These are phyloP conservation scores for Citrus cavaleriei DNA, from an alignment of 345 rosid species.

Conservation along the genomic window DNA sequence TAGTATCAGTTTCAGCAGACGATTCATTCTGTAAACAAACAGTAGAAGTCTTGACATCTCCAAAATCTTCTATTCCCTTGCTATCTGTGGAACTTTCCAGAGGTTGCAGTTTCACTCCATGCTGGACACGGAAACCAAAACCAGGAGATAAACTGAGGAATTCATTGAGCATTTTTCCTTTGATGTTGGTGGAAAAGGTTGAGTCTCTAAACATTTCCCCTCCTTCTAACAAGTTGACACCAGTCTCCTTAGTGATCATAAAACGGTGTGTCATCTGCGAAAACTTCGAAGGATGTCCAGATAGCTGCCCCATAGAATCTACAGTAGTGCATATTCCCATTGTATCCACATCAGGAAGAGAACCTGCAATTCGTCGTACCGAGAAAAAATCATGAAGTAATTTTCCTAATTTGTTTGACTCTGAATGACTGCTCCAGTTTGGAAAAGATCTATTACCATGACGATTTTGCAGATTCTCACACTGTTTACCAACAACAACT, in stretches of 20 bases:
- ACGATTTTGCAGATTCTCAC: slow-evolving; percentile 14
- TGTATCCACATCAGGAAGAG: slow-evolving; percentile 33
- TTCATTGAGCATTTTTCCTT: slow-evolving; percentile 40
- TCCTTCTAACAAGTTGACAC: slow-evolving; percentile 33
- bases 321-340: slow-evolving; percentile 46
- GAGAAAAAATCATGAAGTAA: slow-evolving; percentile 20
- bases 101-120: slow-evolving; percentile 50
- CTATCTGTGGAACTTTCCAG: slow-evolving; percentile 54
- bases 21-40: slow-evolving; percentile 44
- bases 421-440: slow-evolving; percentile 14
- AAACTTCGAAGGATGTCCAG: slow-evolving; percentile 26
- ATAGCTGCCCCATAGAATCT: slow-evolving; percentile 38
- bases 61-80: slow-evolving; percentile 32
- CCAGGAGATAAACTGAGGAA: slow-evolving; percentile 46
- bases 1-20: slow-evolving; percentile 62
- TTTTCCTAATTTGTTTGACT: slow-evolving; percentile 12
- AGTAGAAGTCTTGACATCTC: slow-evolving; percentile 22
- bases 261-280: slow-evolving; percentile 37
- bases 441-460: slow-evolving; percentile 18
- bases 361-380: slow-evolving; percentile 17
- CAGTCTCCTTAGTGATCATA: slow-evolving; percentile 35
- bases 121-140: slow-evolving; percentile 32
- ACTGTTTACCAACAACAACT: slow-evolving; percentile 17
- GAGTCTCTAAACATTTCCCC: slow-evolving; percentile 38
- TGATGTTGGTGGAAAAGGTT: slow-evolving; percentile 32